A percentile compares a stretch with the other conserved stretches of the same genome.
These are phyloP conservation scores for Exophiala calicioides DNA, from an alignment of 2,329 filamentous ascomycete genomes.

Conservation along the genomic window DNA sequence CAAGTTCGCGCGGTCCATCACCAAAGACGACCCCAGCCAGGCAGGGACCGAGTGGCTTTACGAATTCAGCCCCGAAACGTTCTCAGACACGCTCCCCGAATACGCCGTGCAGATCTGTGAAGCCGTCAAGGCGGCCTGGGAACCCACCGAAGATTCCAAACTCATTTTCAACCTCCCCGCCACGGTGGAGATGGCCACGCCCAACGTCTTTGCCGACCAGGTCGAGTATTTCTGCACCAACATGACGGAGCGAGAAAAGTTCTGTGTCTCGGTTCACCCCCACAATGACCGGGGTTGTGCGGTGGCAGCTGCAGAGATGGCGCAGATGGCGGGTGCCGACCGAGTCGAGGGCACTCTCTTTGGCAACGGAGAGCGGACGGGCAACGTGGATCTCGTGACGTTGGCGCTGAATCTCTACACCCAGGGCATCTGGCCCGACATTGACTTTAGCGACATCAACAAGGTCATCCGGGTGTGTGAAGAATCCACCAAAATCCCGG, in stretches of 20 bases:
- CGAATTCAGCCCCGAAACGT: constrained; percentile 60
- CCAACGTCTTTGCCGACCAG: constrained; percentile 93
- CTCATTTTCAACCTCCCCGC: constrained; percentile 98
- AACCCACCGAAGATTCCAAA: constrained; percentile 68
- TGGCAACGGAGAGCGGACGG: constrained; percentile 92
- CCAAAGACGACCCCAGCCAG: constrained; percentile 69
- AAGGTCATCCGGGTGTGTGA: constrained; percentile 86
- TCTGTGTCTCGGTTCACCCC: constrained; percentile 85
- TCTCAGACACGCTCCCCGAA: constrained; percentile 85
- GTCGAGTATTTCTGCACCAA: constrained; percentile 92
- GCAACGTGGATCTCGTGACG: constrained; percentile 93
- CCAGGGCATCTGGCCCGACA: constrained; percentile 78
- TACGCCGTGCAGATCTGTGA: constrained; percentile 83
- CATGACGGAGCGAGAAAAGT: constrained; percentile 80
- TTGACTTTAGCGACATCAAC: constrained; percentile 90
- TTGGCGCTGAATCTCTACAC: constrained; percentile 93
- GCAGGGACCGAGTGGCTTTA: constrained; percentile 59
- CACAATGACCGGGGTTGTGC: constrained; percentile 94
- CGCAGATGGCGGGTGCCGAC: constrained; percentile 94
- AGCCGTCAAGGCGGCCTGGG: constrained; percentile 93
- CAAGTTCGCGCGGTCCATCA: constrained; percentile 82
- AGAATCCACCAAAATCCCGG: constrained; percentile 89
- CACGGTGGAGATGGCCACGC: constrained; percentile 91
- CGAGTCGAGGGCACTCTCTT: constrained; percentile 92
- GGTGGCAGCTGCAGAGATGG: constrained; percentile 84